Base-by-base conservation (phyloP, 495 filamentous ascomycete species). In the Aspergillus campestris region DNA sequence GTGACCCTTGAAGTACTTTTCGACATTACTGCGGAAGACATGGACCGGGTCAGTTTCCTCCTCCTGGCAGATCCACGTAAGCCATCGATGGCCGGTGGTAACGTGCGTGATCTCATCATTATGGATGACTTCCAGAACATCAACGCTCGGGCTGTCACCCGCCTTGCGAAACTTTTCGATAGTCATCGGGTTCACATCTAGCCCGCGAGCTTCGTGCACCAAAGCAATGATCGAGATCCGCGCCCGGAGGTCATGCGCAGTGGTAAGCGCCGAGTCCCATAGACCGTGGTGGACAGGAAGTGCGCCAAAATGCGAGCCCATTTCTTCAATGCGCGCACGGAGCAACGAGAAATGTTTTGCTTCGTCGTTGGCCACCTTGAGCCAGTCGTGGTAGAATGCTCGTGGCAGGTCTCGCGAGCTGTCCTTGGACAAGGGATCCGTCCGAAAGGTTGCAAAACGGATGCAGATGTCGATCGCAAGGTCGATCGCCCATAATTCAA, bases 81-180 rank as follows among this genome's bases (percentile, higher is more conserved):
- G 48, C 73, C 73, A 77, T 8, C 73, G 53, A 39, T 77, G 72
- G 9, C 73, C 73, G 6, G 73, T 77, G 0, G 73, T 75, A n/a
- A 77, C 73, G 42, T 77, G 73, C 0, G 73, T 77, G 29, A 77
- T 74, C 39, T 77, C 73, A 37, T 77, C 73, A 27, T 75, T 73
- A 12, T 77, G 73, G 14, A 77, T 77, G 3, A 77, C 49, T 36
- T 67, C 69, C 39, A 77, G 50, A 2, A 56, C 51, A 28, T 64
- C 52, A 12, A 74, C 72, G 18, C 72, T 77, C 37, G 72, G 70
- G 6, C 11, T 42, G 32, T 77, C 73, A 11, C 55, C 53, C 0
- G 70, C 64, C 34, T 58, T 62, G 38, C 71, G 72, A 55, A 77
- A 77, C 49, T 77, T 77, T 32, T 70, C 65, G 38, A 77, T 77